phyloP scores from a whole-genome alignment of 2,329 filamentous ascomycete genomes.

The Cladophialophora immunda region DNA sequence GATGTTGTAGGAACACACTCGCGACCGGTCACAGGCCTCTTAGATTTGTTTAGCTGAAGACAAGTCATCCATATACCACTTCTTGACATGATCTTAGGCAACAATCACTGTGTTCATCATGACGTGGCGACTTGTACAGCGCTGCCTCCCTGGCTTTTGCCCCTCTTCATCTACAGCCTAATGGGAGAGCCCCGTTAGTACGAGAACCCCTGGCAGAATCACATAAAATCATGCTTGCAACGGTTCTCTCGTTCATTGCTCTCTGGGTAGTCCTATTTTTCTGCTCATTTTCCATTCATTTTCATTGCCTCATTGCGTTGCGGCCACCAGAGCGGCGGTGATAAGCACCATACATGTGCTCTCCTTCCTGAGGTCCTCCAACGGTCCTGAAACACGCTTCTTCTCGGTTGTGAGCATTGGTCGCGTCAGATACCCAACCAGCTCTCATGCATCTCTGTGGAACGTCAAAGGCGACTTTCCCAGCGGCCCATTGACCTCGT shows the following conservation, averaged over 20 bases:
- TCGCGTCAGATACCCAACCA: conserved; percentile 22
- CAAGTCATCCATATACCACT: conserved; percentile 1
- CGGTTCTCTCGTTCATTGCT: conserved; percentile 11
- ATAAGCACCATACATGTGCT: conserved; percentile 13
- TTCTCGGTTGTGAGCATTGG: conserved; percentile 22
- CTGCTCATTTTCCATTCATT: neutral
- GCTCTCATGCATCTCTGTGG: conserved; percentile 13
- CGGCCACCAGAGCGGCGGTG: conserved; percentile 3
- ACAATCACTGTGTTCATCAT: conserved; percentile 16
- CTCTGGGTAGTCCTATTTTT: conserved; percentile 1
- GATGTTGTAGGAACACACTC: neutral
- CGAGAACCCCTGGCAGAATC: conserved; percentile 7
- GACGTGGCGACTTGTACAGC: conserved; percentile 21
- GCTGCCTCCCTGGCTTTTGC: conserved; percentile 15
- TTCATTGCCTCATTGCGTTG: conserved; percentile 1
- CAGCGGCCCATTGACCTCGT: neutral
- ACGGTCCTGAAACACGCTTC: conserved; percentile 30
- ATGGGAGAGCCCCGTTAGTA: neutral
- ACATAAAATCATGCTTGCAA: neutral
- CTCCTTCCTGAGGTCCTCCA: conserved; percentile 13
- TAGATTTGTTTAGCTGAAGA: neutral
- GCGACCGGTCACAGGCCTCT: neutral
- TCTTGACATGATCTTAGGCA: conserved; percentile 10
- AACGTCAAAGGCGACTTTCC: neutral
- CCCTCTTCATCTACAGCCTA: conserved; percentile 21